Percentiles rank a stretch among this genome's conserved stretches.
These are phyloP conservation scores for Achaetomium macrosporum DNA, from an alignment of 2,329 filamentous ascomycete species.

Conservation along the genomic window DNA sequence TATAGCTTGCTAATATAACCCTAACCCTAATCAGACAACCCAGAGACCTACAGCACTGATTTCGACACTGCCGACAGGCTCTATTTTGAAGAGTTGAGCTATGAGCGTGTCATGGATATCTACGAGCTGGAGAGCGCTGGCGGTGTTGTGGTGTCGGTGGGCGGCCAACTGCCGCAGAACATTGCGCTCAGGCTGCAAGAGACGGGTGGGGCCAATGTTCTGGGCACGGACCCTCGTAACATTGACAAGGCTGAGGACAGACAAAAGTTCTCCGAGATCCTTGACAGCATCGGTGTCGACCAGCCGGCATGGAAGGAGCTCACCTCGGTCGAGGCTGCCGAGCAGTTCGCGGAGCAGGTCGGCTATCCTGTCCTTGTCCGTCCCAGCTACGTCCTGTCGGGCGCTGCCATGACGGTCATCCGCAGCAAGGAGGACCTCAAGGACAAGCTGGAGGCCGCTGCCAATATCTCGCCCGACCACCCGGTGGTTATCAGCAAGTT, in stretches of 20 bases:
- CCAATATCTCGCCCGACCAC: slow-evolving; percentile 88
- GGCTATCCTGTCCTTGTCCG: slow-evolving; percentile 93
- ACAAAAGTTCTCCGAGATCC: slow-evolving; percentile 95
- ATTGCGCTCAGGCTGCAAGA: slow-evolving; percentile 93
- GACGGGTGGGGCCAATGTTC: slow-evolving; percentile 78
- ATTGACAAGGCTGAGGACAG: slow-evolving; percentile 98
- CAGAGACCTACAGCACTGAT: slow-evolving; percentile 77
- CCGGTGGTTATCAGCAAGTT: slow-evolving; percentile 98
- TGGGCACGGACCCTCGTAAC: slow-evolving; percentile 87
- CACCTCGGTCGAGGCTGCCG: slow-evolving; percentile 81
- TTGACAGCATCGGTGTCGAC: slow-evolving; percentile 94
- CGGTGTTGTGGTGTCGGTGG: slow-evolving; percentile 91
- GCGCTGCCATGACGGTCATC: slow-evolving; percentile 98
- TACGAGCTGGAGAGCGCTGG: slow-evolving; percentile 83
- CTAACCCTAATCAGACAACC: slow-evolving; percentile 51
- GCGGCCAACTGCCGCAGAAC: slow-evolving; percentile 94
- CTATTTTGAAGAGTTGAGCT: slow-evolving; percentile 95
- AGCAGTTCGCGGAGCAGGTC: slow-evolving; percentile 76
- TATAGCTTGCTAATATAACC: slow-evolving; percentile 18
- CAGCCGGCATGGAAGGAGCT: slow-evolving; percentile 98
- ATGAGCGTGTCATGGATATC: slow-evolving; percentile 98
- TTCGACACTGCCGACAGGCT: slow-evolving; percentile 85
- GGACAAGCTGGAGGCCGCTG: slow-evolving; percentile 88
- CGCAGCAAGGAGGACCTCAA: slow-evolving; percentile 81
- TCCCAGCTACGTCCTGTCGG: slow-evolving; percentile 91